phyloP scores from a whole-genome alignment of 2,329 filamentous ascomycete genomes.

The Didymella arachidicola region DNA sequence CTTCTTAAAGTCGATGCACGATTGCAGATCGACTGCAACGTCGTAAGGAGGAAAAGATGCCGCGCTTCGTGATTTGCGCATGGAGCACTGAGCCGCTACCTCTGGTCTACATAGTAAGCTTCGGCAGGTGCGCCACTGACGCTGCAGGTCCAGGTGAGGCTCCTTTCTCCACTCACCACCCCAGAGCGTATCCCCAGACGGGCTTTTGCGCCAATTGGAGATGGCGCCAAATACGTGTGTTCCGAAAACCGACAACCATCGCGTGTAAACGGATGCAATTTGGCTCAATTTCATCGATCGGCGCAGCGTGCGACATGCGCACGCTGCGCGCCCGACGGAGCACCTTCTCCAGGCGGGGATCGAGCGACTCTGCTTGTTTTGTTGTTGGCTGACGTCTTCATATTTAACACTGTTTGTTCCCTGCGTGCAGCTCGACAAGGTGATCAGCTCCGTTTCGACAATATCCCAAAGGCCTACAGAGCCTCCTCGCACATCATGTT shows the following conservation, averaged over 20 bases:
- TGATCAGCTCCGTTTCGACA: slow-evolving; percentile 10
- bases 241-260: slow-evolving; percentile 2
- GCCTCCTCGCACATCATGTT: slow-evolving; percentile 30
- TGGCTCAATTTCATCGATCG: slow-evolving; percentile 8
- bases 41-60: not conserved
- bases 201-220: slow-evolving; percentile 13
- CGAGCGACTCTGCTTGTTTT: slow-evolving; percentile 7
- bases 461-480: slow-evolving; percentile 17
- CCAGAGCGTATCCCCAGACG: slow-evolving; percentile 4
- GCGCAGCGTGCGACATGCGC: not conserved
- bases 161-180: slow-evolving; percentile 8
- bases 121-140: slow-evolving; percentile 17
- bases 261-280: not conserved
- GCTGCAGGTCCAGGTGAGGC: slow-evolving; percentile 18
- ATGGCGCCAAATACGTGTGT: slow-evolving; percentile 1
- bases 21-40: not conserved
- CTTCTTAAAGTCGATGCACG: not conserved
- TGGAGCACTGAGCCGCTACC: slow-evolving; percentile 11
- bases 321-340: slow-evolving; percentile 5
- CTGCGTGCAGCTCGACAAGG: not conserved
- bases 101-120: slow-evolving; percentile 9
- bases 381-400: slow-evolving; percentile 3
- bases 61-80: slow-evolving; percentile 11
- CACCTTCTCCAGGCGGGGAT: slow-evolving; percentile 8
- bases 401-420: not conserved